A percentile compares a stretch with the other conserved stretches of the same genome.
These are phyloP conservation scores for Termitomyces sp. DNA, from an alignment of 1,284 basidiomycete genomes.

Conservation along the genomic window DNA sequence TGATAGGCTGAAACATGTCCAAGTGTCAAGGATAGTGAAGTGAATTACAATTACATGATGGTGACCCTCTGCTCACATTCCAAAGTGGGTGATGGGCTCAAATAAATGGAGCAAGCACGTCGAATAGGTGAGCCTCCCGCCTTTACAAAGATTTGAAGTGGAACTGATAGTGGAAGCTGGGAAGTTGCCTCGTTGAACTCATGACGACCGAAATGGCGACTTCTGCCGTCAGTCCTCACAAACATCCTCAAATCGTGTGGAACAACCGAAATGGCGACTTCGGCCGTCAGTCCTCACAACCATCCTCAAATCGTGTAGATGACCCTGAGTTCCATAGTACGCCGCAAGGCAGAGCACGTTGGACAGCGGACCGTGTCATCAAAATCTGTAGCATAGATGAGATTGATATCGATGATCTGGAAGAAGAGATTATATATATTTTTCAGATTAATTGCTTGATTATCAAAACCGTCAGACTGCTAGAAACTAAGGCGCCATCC, in stretches of 20 bases:
- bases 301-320: background rate
- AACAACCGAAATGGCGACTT: background rate
- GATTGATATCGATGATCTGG: background rate
- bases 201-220: background rate
- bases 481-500: background rate
- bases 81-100: background rate
- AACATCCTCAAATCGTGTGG: background rate
- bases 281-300: background rate
- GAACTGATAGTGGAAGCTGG: background rate
- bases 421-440: background rate
- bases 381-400: background rate
- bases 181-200: background rate
- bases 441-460: background rate
- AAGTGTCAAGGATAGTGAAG: background rate
- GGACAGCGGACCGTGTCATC: background rate
- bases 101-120: background rate
- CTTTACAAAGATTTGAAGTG: background rate
- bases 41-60: background rate
- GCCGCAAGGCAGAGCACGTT: constrained; percentile 10
- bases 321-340: constrained; percentile 19
- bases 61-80: too few species aligned
- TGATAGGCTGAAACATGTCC: background rate
- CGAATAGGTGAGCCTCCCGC: background rate
- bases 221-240: constrained; percentile 1
- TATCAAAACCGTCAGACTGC: background rate